Percentiles rank a stretch among this genome's conserved stretches.
Conservation (phyloP, 371 early-diverging fungal species). For the Capniomyces stellatus region DNA sequence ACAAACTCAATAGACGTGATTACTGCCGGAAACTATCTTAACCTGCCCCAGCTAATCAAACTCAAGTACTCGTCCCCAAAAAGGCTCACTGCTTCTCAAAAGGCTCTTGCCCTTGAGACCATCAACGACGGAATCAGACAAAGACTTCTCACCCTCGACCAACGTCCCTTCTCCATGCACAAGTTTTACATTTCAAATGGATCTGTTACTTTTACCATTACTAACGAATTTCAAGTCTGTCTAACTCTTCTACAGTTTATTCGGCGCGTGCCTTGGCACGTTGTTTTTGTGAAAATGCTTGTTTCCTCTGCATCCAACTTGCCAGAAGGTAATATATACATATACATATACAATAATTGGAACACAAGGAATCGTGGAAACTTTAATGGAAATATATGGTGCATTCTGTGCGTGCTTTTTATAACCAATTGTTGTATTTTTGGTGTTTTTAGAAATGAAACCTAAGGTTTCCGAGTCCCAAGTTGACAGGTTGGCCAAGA, state of each 20-base stretch:
- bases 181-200: slow-evolving; percentile 37
- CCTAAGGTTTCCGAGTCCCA: not conserved
- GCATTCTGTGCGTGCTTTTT: no score
- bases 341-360: no score
- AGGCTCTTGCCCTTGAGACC: slow-evolving; percentile 31
- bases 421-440: no score
- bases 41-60: slow-evolving; percentile 34
- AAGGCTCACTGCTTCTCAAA: slow-evolving; percentile 32
- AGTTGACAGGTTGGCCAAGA: not conserved
- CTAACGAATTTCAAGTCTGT: slow-evolving; percentile 47
- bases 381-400: no score
- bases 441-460: slow-evolving; percentile 14
- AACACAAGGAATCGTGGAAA: no score
- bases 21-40: slow-evolving; percentile 51
- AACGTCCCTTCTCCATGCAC: slow-evolving; percentile 41
- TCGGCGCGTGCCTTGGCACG: slow-evolving; percentile 15
- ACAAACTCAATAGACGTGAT: slow-evolving; percentile 53
- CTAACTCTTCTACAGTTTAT: slow-evolving; percentile 17
- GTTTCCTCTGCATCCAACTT: slow-evolving; percentile 10
- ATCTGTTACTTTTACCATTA: slow-evolving; percentile 38
- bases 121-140: slow-evolving; percentile 50
- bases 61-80: slow-evolving; percentile 33
- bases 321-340: slow-evolving; percentile 9
- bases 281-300: slow-evolving; percentile 13
- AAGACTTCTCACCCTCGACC: slow-evolving; percentile 41